Percentiles rank a stretch among this genome's conserved stretches.
These are phyloP conservation scores for Hypsizygus ulmarius DNA, from an alignment of 1,284 basidiomycete species.

Conservation along the genomic window DNA sequence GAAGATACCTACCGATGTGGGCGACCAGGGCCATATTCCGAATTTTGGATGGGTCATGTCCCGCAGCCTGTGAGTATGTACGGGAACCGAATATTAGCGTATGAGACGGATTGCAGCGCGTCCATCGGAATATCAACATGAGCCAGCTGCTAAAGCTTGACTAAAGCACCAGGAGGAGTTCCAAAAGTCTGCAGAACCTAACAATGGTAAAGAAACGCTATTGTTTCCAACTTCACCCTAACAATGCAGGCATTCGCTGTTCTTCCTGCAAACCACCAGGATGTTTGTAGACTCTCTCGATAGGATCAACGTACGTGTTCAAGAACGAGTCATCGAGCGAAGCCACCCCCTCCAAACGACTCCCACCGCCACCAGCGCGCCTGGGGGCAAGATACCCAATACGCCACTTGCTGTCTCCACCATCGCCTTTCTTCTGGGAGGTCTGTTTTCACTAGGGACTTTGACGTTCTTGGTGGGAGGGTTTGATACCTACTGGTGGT, in stretches of 20 bases:
- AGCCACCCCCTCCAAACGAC: conserved; percentile 53
- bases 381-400: conserved; percentile 73
- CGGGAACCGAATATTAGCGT: conserved; percentile 16
- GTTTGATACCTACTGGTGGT: conserved; percentile 54
- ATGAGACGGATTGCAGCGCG: conserved; percentile 9
- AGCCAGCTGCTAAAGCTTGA: conserved; percentile 3
- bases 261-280: conserved; percentile 11
- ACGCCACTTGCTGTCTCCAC: conserved; percentile 73
- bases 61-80: conserved; percentile 31
- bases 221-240: conserved; percentile 21
- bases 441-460: conserved; percentile 54
- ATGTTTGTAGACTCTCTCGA: conserved; percentile 27
- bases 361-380: conserved; percentile 37
- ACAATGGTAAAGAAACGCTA: conserved; percentile 27
- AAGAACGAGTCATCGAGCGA: conserved; percentile 35
- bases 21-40: conserved; percentile 83
- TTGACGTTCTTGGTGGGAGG: conserved; percentile 48
- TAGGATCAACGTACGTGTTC: conserved; percentile 46
- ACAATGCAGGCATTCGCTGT: conserved; percentile 13
- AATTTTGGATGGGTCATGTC: conserved; percentile 45
- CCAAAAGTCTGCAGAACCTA: conserved; percentile 14
- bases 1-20: conserved; percentile 63
- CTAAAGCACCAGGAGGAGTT: neutral
- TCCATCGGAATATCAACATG: conserved; percentile 27
- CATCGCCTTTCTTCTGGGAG: conserved; percentile 76